phyloP scores from a whole-genome alignment of 257 asterid species.

The Forsythia suspensa region DNA sequence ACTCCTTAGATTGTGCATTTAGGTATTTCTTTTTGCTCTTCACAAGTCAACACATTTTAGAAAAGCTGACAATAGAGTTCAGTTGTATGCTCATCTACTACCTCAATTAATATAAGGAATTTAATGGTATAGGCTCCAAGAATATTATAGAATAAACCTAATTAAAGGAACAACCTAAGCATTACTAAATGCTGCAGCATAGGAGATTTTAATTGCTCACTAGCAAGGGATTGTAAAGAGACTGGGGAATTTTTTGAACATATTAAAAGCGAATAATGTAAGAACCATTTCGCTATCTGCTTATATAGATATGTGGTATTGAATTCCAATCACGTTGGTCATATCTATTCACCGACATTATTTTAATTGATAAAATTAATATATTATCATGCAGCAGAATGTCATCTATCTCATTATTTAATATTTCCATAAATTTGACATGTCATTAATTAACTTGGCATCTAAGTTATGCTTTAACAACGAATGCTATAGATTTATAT shows the following conservation, averaged over 20 bases:
- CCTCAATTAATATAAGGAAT: constrained; percentile 3
- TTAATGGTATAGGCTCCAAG: constrained; percentile 77
- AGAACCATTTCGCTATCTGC: constrained; percentile 13
- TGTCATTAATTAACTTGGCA: no score
- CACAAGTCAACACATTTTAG: not conserved
- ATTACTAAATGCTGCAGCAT: constrained; percentile 86
- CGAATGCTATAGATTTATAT: no score
- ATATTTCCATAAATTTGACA: no score
- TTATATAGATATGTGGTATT: not conserved
- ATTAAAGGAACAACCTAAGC: constrained; percentile 79
- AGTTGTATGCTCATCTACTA: not conserved
- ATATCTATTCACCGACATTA: not conserved
- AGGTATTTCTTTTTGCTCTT: constrained; percentile 44
- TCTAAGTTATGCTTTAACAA: no score
- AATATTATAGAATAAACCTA: constrained; percentile 77
- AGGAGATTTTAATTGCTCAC: constrained; percentile 88
- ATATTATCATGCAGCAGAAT: not conserved
- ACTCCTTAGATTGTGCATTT: constrained; percentile 83
- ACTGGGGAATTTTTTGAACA: constrained; percentile 25
- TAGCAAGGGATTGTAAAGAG: constrained; percentile 82
- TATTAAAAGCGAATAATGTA: constrained; percentile 73
- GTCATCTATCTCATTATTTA: no score
- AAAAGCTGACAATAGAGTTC: constrained; percentile 9
- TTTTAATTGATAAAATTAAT: not conserved
- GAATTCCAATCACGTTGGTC: not conserved